Evolutionary conservation across 2,329 filamentous ascomycete species (phyloP), one percentile per base, ranked within the genome.

Genomic region (Onygenales sp.): DNA sequence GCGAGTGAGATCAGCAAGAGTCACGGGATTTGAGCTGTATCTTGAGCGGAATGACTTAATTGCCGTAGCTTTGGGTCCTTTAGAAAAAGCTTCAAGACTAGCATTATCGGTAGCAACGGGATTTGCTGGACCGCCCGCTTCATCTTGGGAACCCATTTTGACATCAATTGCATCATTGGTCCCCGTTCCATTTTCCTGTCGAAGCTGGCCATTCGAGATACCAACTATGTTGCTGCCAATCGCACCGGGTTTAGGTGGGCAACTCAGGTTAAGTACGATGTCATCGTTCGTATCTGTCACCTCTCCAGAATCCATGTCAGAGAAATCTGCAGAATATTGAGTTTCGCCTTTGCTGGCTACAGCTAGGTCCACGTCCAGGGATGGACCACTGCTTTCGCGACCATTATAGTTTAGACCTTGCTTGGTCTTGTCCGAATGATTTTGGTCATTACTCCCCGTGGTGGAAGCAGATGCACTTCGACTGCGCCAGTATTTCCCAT

Each of bases 201-300:
- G 21, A 42, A 8, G 17, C 17, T 43, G 35, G 32, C 7, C 43
- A 53, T 49, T 11, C 38, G 17, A 39, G n/a, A 43, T 2, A 9
- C 14, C 41, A 17, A 42, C 21, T 27, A 27, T 27, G 21, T 21
- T 32, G 6, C 27, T 36, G 7, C 8, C 17, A 31, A 14, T 7
- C 21, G 14, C 39, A 31, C 21, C 41, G 3, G 10, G 13, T 51
- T 51, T 43, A 43, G 21, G 17, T 14, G 54, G 38, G 44, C 50
- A 48, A 45, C 45, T 55, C 36, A 74, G 61, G 50, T 75, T 75
- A 53, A 75, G 57, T 61, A 74, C 54, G 51, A 75, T 73, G 0
- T 69, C 70, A 51, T 72, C 66, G 50, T 71, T 71, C 2, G 66
- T 70, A 53, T 69, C 70, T 13, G 64, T 63, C 27, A 59, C 58